Conservation (phyloP, 495 filamentous ascomycete genomes). For the Tetracladium setigerum region DNA sequence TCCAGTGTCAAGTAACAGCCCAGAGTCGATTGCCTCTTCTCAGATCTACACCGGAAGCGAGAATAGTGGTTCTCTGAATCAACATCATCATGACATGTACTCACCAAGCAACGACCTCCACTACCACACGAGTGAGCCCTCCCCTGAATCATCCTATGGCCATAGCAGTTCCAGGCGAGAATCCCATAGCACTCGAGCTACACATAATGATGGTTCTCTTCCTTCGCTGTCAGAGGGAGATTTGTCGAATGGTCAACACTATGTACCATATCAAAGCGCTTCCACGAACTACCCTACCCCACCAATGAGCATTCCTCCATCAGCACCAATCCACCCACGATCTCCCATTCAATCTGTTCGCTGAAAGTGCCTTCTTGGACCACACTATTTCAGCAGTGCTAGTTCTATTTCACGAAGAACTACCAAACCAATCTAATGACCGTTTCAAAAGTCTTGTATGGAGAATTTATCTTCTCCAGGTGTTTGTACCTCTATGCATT, state of each 20-base stretch:
- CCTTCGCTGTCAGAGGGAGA: conserved; percentile 1
- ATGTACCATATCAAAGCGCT: conserved; percentile 18
- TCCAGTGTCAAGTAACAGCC: conserved; percentile 15
- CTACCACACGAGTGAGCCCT: conserved; percentile 15
- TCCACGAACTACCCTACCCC: conserved; percentile 1
- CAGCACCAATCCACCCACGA: neutral
- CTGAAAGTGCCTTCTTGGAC: too few relatives aligned
- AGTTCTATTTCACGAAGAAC: too few relatives aligned
- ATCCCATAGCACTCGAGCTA: conserved; percentile 5
- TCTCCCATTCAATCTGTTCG: too few relatives aligned
- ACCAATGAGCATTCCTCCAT: neutral
- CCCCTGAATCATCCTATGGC: conserved; percentile 6
- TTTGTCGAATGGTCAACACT: conserved; percentile 20
- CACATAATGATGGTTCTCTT: conserved; percentile 1
- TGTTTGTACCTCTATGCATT: too few relatives aligned
- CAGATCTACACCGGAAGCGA: conserved; percentile 8
- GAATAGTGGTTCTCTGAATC: conserved; percentile 16
- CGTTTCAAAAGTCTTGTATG: too few relatives aligned
- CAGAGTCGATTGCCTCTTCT: conserved; percentile 15
- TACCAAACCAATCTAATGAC: too few relatives aligned
- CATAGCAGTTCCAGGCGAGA: conserved; percentile 16
- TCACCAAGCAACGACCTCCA: conserved; percentile 16
- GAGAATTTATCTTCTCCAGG: too few relatives aligned
- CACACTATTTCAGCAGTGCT: too few relatives aligned
- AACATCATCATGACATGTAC: conserved; percentile 20